phyloP scores from a whole-genome alignment of 805 yeast species.

The Yamadazyma phyllophila region DNA sequence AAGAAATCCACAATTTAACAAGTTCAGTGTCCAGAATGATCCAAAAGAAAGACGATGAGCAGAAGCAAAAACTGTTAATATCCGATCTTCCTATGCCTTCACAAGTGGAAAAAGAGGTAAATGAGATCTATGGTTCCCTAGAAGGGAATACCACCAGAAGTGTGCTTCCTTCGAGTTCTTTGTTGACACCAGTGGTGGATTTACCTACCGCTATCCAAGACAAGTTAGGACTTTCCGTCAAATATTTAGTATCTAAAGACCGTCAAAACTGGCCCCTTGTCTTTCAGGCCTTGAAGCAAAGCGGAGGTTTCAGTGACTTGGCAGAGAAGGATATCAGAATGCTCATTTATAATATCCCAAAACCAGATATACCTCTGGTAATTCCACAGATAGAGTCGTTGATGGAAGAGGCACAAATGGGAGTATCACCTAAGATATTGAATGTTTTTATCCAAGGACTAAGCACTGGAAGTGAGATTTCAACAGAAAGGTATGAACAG shows the following conservation, averaged over 20 bases:
- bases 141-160: neutral
- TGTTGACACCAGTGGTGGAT: conserved; percentile 20
- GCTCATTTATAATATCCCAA: conserved; percentile 44
- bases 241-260: conserved; percentile 36
- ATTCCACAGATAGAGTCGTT: conserved; percentile 38
- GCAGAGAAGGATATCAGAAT: conserved; percentile 30
- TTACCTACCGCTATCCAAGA: conserved; percentile 38
- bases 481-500: conserved; percentile 18
- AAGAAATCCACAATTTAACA: conserved; percentile 30
- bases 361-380: conserved; percentile 26
- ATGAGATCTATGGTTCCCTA: conserved; percentile 14
- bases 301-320: conserved; percentile 37
- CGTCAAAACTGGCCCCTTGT: conserved; percentile 50
- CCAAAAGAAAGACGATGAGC: conserved; percentile 16
- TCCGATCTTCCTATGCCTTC: conserved; percentile 19
- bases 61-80: conserved; percentile 17
- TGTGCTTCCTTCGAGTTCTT: conserved; percentile 2
- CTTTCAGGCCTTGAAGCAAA: conserved; percentile 31
- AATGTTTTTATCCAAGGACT: conserved; percentile 38
- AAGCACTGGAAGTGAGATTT: conserved; percentile 22
- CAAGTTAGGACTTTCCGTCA: conserved; percentile 39
- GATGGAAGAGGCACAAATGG: conserved; percentile 31
- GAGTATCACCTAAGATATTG: conserved; percentile 29
- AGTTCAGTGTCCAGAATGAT: conserved; percentile 26
- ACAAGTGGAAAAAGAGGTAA: conserved; percentile 13